These are phyloP conservation scores for Paspalum notatum DNA, from an alignment of 176 grass and related monocot genomes.

Conservation along the genomic window DNA sequence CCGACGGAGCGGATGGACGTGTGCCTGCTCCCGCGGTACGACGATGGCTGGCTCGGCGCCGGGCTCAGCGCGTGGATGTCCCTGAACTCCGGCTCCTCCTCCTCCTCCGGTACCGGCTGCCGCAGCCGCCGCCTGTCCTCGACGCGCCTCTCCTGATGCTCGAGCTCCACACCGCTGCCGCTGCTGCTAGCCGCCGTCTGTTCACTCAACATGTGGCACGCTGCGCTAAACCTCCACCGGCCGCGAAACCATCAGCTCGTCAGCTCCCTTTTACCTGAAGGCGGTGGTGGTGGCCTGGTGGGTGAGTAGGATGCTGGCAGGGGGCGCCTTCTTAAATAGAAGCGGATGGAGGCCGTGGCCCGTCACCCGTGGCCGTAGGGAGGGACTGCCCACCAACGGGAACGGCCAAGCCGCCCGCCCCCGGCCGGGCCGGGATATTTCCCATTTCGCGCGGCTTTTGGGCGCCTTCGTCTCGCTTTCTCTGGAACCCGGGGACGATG, in stretches of 20 bases:
- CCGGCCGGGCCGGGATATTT: constrained; percentile 30
- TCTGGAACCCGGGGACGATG: neutral
- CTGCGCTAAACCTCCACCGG: constrained; percentile 25
- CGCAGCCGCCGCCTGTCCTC: neutral
- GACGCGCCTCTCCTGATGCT: constrained; percentile 25
- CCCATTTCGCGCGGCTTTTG: constrained; percentile 1
- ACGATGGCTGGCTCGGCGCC: constrained; percentile 43
- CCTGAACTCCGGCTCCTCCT: constrained; percentile 67
- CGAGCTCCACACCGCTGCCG: constrained; percentile 10
- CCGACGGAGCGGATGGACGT: constrained; percentile 65
- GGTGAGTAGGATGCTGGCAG: constrained; percentile 41
- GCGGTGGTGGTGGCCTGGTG: neutral
- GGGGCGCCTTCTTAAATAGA: constrained; percentile 53
- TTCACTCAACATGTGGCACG: constrained; percentile 62
- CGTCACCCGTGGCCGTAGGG: constrained; percentile 15
- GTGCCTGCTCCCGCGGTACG: constrained; percentile 62
- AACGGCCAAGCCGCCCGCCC: no score
- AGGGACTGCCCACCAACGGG: constrained; percentile 22
- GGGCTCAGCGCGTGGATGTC: constrained; percentile 83
- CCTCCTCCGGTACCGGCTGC: neutral
- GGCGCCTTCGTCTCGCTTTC: constrained; percentile 47
- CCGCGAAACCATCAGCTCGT: constrained; percentile 34
- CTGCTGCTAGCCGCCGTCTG: constrained; percentile 39
- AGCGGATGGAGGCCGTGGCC: neutral
- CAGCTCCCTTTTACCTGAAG: neutral